Conservation (phyloP, 805 yeast species). For the Zygosaccharomyces pseudorouxii region DNA sequence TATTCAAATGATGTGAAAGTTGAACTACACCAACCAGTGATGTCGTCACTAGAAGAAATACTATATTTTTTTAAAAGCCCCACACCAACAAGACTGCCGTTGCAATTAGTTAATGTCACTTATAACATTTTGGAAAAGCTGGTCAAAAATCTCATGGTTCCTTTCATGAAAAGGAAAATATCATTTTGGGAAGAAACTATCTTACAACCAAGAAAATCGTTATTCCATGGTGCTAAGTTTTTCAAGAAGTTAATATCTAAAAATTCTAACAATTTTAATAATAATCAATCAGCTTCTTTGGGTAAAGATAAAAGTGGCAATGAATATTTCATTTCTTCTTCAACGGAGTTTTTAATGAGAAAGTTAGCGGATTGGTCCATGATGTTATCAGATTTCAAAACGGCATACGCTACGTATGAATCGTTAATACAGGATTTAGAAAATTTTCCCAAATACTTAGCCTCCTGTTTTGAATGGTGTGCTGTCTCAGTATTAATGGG, state of each 20-base stretch:
- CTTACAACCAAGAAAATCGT: slow-evolving; percentile 67
- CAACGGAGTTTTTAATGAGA: slow-evolving; percentile 70
- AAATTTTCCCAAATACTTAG: slow-evolving; percentile 44
- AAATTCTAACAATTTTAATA: slow-evolving; percentile 16
- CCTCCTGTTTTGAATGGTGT: slow-evolving; percentile 86
- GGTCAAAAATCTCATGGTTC: slow-evolving; percentile 40
- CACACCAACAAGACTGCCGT: slow-evolving; percentile 16
- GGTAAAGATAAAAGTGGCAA: slow-evolving; percentile 45
- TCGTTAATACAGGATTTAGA: slow-evolving; percentile 70
- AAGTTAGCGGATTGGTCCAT: slow-evolving; percentile 90
- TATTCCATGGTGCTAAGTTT: slow-evolving; percentile 65
- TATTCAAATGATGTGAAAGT: slow-evolving; percentile 10
- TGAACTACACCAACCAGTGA: slow-evolving; percentile 31
- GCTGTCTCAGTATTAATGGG: slow-evolving; percentile 67
- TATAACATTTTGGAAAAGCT: slow-evolving; percentile 26
- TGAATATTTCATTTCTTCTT: slow-evolving; percentile 55
- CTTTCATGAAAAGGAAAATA: slow-evolving; percentile 83
- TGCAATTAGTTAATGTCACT: slow-evolving; percentile 20
- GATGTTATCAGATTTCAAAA: slow-evolving; percentile 83
- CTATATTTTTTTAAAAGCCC: slow-evolving; percentile 16
- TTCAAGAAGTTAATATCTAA: slow-evolving; percentile 39
- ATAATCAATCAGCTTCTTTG: slow-evolving; percentile 21
- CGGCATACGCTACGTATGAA: slow-evolving; percentile 81
- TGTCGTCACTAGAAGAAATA: slow-evolving; percentile 29
- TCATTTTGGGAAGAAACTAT: slow-evolving; percentile 80